Percentiles rank a stretch among this genome's conserved stretches.
Conservation (phyloP, 148 eudicot species). For the Hydrangea macrophylla region DNA sequence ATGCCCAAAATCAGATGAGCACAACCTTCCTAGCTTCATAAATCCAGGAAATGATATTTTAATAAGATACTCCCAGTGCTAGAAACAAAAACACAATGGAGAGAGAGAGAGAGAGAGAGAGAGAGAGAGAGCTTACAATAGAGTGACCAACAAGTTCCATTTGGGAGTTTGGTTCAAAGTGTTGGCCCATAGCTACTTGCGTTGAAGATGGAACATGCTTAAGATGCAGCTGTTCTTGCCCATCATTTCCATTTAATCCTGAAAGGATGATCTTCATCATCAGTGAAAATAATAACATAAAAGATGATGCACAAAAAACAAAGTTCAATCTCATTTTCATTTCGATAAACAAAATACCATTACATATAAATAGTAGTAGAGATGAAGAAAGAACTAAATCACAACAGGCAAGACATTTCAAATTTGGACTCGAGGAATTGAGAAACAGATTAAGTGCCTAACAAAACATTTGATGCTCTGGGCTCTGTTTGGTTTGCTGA, state of each 20-base stretch:
- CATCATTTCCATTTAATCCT: slow-evolving; percentile 37
- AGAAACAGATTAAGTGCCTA: no score
- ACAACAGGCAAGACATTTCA: no score
- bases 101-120: not conserved
- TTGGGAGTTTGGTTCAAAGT: slow-evolving; percentile 39
- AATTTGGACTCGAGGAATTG: no score
- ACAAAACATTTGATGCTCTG: no score
- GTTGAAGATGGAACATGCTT: slow-evolving; percentile 31
- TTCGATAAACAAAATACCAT: no score
- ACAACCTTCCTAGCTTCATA: not conserved
- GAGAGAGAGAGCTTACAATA: slow-evolving; percentile 40
- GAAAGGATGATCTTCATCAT: slow-evolving; percentile 18
- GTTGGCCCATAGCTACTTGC: slow-evolving; percentile 26
- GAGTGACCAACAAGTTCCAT: slow-evolving; percentile 71
- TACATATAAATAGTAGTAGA: no score
- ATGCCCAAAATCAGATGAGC: not conserved
- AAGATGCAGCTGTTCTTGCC: slow-evolving; percentile 42
- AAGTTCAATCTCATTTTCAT: no score
- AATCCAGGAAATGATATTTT: not conserved
- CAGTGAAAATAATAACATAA: not conserved
- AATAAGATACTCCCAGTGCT: not conserved
- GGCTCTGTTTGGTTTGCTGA: no score
- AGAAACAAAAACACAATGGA: not conserved
- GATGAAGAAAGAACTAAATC: no score
- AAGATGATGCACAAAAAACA: not conserved